Conservation (phyloP, 2,329 filamentous ascomycete genomes). For the Fusarium sp. region DNA sequence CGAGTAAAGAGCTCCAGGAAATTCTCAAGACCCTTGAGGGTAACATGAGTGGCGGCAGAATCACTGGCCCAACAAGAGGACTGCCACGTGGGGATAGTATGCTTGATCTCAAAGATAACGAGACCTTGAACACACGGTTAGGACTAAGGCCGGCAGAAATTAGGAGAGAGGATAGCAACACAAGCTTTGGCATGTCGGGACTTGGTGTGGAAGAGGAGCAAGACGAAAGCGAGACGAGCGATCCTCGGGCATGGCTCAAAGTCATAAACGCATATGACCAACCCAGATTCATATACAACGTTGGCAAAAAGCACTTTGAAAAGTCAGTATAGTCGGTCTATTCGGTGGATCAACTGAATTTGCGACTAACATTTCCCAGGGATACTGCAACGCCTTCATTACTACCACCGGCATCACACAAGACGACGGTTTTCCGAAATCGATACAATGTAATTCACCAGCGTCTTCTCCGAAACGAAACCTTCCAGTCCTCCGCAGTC, state of each 20-base stretch:
- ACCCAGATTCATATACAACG: constrained; percentile 79
- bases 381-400: constrained; percentile 71
- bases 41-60: constrained; percentile 85
- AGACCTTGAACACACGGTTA: constrained; percentile 63
- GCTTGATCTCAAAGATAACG: constrained; percentile 64
- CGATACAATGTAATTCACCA: constrained; percentile 93
- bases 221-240: constrained; percentile 66
- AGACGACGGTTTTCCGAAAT: constrained; percentile 86
- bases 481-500: constrained; percentile 85
- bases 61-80: constrained; percentile 61
- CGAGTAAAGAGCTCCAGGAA: constrained; percentile 75
- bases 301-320: constrained; percentile 89
- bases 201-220: constrained; percentile 62
- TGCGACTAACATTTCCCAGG: constrained; percentile 50
- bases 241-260: constrained; percentile 84
- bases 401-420: constrained; percentile 79
- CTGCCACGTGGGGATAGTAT: constrained; percentile 67
- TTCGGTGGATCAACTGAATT: not conserved
- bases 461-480: constrained; percentile 88
- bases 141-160: constrained; percentile 58
- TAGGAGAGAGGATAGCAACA: constrained; percentile 67
- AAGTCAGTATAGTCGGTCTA: constrained; percentile 56
- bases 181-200: constrained; percentile 70
- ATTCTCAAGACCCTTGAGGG: constrained; percentile 87
- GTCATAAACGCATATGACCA: constrained; percentile 86